Evolutionary conservation across 257 asterid species (phyloP).

Genomic region (Catharanthus roseus): DNA sequence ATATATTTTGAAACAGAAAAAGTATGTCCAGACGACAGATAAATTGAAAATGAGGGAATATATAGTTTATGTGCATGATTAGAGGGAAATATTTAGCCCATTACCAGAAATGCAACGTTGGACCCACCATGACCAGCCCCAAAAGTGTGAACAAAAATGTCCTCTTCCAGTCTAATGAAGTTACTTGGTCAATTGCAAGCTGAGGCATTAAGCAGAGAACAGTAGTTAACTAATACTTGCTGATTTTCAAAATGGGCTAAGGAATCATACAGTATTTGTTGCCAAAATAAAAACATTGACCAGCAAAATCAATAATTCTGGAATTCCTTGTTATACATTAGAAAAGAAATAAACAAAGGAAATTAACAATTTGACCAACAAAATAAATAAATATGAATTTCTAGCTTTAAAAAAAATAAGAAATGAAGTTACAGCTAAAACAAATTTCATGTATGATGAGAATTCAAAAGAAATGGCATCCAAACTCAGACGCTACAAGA

Average conservation of each 20-base stretch:
- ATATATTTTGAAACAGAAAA: too few relatives aligned
- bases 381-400: background rate
- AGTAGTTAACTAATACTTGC: background rate
- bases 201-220: conserved; percentile 28
- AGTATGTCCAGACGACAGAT: too few relatives aligned
- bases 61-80: background rate
- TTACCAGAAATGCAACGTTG: conserved; percentile 92
- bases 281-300: background rate
- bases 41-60: too few relatives aligned
- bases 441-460: background rate
- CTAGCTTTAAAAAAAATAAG: background rate
- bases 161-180: conserved; percentile 71
- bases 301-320: background rate
- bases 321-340: background rate
- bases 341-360: background rate
- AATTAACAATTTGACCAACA: background rate
- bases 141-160: conserved; percentile 59
- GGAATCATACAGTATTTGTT: background rate
- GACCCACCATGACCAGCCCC: conserved; percentile 95
- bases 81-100: background rate
- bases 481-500: background rate
- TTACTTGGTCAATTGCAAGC: conserved; percentile 60
- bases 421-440: background rate
- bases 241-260: background rate
- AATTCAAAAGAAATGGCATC: background rate